phyloP scores from a whole-genome alignment of 2,329 filamentous ascomycete genomes.

The Grosmannia huntii region DNA sequence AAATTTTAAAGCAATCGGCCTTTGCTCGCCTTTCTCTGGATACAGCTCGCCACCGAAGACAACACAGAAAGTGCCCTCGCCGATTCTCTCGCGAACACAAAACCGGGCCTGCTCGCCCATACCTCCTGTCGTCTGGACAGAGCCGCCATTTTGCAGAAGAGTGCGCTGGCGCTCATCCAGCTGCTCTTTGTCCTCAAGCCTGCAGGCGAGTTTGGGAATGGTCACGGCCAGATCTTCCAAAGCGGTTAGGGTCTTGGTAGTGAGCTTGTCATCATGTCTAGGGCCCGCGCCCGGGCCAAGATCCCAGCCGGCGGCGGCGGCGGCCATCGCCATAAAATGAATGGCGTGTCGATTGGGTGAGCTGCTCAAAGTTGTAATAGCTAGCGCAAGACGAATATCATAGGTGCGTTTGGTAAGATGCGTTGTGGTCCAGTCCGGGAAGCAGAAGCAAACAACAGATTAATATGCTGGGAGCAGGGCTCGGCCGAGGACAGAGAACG shows the following conservation, averaged over 20 bases:
- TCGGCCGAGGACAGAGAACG: neutral
- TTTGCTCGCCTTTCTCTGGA: neutral
- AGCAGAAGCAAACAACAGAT: neutral
- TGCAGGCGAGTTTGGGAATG: neutral
- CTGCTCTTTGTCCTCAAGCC: slow-evolving; percentile 73
- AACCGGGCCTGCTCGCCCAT: slow-evolving; percentile 4
- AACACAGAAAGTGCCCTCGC: slow-evolving; percentile 13
- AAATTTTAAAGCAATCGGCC: slow-evolving; percentile 9
- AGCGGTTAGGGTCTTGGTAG: slow-evolving; percentile 4
- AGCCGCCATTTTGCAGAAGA: slow-evolving; percentile 2
- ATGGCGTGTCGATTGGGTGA: neutral
- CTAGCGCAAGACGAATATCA: neutral
- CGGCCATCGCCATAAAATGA: slow-evolving; percentile 4
- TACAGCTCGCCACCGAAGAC: slow-evolving; percentile 9
- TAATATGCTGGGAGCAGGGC: neutral
- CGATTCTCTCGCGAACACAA: slow-evolving; percentile 8
- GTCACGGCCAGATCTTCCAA: slow-evolving; percentile 6
- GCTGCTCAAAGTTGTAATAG: neutral
- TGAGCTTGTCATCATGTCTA: neutral
- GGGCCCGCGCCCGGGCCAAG: slow-evolving; percentile 8
- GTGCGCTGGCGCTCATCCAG: slow-evolving; percentile 56
- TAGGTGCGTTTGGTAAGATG: too few relatives aligned
- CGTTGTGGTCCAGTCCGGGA: neutral
- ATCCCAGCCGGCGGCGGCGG: slow-evolving; percentile 8
- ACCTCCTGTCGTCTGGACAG: slow-evolving; percentile 3